Evolutionary conservation across 2,329 filamentous ascomycete genomes (phyloP).

Genomic region (Cladosporium sphaerospermum): DNA sequence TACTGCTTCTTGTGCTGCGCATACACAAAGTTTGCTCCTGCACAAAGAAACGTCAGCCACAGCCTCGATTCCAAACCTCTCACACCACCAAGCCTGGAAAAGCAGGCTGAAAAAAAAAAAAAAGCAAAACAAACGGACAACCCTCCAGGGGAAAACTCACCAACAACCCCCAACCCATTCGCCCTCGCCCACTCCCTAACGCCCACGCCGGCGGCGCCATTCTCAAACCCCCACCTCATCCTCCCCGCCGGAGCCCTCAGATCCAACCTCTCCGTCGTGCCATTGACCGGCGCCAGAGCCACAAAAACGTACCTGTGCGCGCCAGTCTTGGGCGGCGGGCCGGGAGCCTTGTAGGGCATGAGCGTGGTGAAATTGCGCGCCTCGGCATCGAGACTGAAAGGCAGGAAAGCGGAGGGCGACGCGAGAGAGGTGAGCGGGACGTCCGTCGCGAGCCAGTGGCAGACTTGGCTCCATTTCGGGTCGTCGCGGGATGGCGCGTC

Average conservation of each 20-base stretch:
- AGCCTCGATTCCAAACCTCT: constrained; percentile 7
- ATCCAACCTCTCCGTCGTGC: constrained; percentile 36
- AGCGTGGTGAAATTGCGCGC: constrained; percentile 32
- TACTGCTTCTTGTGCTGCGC: constrained; percentile 45
- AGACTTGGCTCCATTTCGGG: constrained; percentile 52
- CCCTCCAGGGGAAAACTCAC: constrained; percentile 21
- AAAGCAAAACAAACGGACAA: background rate
- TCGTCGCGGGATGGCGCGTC: constrained; percentile 51
- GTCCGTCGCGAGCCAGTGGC: constrained; percentile 48
- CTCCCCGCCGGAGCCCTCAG: constrained; percentile 44
- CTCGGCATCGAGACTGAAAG: background rate
- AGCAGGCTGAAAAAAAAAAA: background rate
- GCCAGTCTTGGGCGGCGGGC: constrained; percentile 50
- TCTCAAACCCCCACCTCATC: constrained; percentile 51
- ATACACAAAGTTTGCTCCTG: constrained; percentile 43
- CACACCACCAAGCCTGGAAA: background rate
- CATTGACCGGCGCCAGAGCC: constrained; percentile 41
- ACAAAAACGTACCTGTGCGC: constrained; percentile 54
- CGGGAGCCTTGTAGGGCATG: constrained; percentile 47
- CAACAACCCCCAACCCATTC: constrained; percentile 44
- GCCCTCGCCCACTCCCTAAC: constrained; percentile 46
- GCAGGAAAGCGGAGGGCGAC: background rate
- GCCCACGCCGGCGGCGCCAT: constrained; percentile 47
- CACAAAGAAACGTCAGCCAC: constrained; percentile 5
- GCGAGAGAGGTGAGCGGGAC: constrained; percentile 23